A percentile compares a stretch with the other conserved stretches of the same genome.
These are phyloP conservation scores for Dictyostelium capitatum DNA, from an alignment of 78 protist species.

Conservation along the genomic window DNA sequence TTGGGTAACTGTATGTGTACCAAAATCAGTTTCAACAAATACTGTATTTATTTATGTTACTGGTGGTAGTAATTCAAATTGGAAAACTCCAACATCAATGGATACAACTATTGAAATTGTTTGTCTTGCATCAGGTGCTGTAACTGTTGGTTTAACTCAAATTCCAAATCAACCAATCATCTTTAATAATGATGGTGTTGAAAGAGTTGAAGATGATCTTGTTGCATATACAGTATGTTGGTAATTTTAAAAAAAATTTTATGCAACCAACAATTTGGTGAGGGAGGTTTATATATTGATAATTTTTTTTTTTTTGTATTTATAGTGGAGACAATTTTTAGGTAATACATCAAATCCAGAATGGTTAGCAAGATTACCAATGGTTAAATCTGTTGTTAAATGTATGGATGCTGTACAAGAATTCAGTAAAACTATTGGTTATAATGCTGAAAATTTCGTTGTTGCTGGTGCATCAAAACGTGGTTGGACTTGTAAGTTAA, in stretches of 20 bases:
- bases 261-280: too few relatives aligned
- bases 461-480: conserved; percentile 90
- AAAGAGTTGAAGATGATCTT: conserved; percentile 64
- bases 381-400: conserved; percentile 80
- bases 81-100: conserved; percentile 36
- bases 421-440: conserved; percentile 47
- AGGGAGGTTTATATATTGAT: too few relatives aligned
- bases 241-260: background rate
- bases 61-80: conserved; percentile 64
- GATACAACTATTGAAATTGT: conserved; percentile 46
- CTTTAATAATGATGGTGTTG: conserved; percentile 67
- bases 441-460: conserved; percentile 19
- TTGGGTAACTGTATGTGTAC: conserved; percentile 77
- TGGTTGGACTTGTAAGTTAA: conserved; percentile 74
- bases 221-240: conserved; percentile 81
- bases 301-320: too few relatives aligned
- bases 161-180: conserved; percentile 84
- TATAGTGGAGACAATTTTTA: conserved; percentile 77
- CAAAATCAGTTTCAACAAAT: conserved; percentile 23
- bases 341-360: conserved; percentile 51
- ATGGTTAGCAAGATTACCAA: conserved; percentile 87
- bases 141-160: conserved; percentile 71
- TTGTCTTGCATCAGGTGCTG: conserved; percentile 44
- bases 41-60: conserved; percentile 60
- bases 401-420: conserved; percentile 81